Evolutionary conservation across 192 early-diverging fungal species (phyloP).

Genomic region (Geranomyces michiganensis): DNA sequence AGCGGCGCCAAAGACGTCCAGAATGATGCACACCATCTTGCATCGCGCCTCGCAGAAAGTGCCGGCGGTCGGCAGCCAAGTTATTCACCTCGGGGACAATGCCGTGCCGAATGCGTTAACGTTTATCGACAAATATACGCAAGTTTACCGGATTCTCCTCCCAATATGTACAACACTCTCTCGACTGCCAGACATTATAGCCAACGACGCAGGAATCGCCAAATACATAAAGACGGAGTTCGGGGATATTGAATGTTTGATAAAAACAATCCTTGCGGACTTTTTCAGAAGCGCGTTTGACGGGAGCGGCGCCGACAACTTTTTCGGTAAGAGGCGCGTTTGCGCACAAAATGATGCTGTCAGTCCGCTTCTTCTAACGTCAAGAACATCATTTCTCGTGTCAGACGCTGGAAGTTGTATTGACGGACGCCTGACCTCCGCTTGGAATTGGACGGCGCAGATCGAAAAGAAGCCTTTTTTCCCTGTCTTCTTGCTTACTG

Average conservation of each 20-base stretch:
- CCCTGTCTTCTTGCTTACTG: constrained; percentile 85
- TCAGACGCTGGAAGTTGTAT: constrained; percentile 93
- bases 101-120: constrained; percentile 94
- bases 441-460: constrained; percentile 69
- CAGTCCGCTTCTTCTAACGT: background rate
- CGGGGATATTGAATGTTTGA: constrained; percentile 63
- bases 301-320: constrained; percentile 83
- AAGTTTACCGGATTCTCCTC: constrained; percentile 93
- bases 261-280: constrained; percentile 80
- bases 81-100: constrained; percentile 96
- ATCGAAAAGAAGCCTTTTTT: constrained; percentile 91
- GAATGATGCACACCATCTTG: constrained; percentile 87
- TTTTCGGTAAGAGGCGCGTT: constrained; percentile 38
- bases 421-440: constrained; percentile 91
- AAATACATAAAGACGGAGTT: constrained; percentile 73
- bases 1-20: constrained; percentile 76
- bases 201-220: constrained; percentile 59
- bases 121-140: constrained; percentile 98
- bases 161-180: constrained; percentile 80
- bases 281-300: constrained; percentile 98
- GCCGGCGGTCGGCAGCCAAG: constrained; percentile 84
- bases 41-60: constrained; percentile 82
- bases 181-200: constrained; percentile 65
- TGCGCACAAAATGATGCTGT: background rate
- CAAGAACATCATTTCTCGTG: background rate